These are phyloP conservation scores for Crithidia brevicula DNA, from an alignment of 208 protist genomes.

Conservation along the genomic window DNA sequence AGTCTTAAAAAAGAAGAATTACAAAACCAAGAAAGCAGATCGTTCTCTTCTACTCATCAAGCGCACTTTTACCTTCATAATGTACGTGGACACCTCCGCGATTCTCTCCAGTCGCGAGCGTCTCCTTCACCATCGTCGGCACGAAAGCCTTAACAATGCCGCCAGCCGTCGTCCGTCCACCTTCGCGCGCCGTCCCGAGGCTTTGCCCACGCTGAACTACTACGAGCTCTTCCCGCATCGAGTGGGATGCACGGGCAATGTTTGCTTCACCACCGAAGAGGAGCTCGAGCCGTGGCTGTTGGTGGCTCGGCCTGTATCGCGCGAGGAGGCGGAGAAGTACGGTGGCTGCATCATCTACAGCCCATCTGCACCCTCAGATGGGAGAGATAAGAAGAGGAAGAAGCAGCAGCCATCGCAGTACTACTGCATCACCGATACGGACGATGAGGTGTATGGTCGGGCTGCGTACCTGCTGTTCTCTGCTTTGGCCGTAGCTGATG, in stretches of 20 bases:
- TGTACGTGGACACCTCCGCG: too few relatives aligned
- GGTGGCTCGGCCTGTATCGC: background rate
- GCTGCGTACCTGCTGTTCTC: background rate
- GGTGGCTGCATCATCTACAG: background rate
- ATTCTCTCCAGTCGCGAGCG: too few relatives aligned
- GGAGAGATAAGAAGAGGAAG: too few relatives aligned
- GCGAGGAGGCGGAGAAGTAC: background rate
- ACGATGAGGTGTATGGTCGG: background rate
- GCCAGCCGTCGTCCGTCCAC: background rate
- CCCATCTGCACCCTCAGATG: background rate
- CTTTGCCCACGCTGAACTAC: background rate
- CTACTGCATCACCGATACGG: conserved; percentile 1
- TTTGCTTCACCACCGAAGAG: background rate
- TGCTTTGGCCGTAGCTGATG: background rate
- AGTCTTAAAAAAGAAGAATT: too few relatives aligned
- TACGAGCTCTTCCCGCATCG: background rate
- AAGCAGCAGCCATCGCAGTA: background rate
- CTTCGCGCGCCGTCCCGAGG: background rate
- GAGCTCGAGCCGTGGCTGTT: background rate
- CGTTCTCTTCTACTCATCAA: too few relatives aligned
- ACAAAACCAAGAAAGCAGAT: too few relatives aligned
- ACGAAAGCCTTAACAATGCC: too few relatives aligned
- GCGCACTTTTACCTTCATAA: too few relatives aligned
- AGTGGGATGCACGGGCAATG: background rate
- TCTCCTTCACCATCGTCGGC: too few relatives aligned